Evolutionary conservation across 2,329 filamentous ascomycete species (phyloP).

Genomic region (Hypoxylon sp.): DNA sequence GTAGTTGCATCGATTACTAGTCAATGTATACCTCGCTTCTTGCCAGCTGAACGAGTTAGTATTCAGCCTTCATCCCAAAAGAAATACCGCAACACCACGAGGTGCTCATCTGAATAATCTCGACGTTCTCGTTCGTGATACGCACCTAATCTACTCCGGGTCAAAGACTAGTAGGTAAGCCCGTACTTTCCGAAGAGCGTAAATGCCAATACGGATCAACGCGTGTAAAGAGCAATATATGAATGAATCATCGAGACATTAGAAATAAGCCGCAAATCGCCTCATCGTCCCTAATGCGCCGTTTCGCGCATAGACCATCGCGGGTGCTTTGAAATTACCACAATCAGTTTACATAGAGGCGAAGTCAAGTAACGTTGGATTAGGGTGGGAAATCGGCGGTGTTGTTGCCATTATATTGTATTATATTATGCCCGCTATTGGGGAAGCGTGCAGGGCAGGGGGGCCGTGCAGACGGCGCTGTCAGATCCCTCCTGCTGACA

Average conservation of each 20-base stretch:
- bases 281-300: neutral
- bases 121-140: neutral
- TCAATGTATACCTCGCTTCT: neutral
- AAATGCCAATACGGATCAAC: neutral
- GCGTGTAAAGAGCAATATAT: neutral
- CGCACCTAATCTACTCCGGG: neutral
- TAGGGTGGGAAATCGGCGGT: conserved; percentile 29
- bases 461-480: conserved; percentile 22
- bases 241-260: neutral
- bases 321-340: neutral
- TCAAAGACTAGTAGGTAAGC: neutral
- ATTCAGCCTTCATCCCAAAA: neutral
- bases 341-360: conserved; percentile 16
- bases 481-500: conserved; percentile 31
- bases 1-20: neutral
- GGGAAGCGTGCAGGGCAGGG: neutral
- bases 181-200: neutral
- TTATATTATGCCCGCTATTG: conserved; percentile 16
- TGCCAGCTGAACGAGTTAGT: neutral
- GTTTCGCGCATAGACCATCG: neutral
- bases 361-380: conserved; percentile 43
- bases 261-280: neutral
- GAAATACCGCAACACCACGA: neutral
- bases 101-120: neutral
- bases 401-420: neutral